Evolutionary conservation across 441 rosid genomes (phyloP).

Genomic region (Erodium moschatum): DNA sequence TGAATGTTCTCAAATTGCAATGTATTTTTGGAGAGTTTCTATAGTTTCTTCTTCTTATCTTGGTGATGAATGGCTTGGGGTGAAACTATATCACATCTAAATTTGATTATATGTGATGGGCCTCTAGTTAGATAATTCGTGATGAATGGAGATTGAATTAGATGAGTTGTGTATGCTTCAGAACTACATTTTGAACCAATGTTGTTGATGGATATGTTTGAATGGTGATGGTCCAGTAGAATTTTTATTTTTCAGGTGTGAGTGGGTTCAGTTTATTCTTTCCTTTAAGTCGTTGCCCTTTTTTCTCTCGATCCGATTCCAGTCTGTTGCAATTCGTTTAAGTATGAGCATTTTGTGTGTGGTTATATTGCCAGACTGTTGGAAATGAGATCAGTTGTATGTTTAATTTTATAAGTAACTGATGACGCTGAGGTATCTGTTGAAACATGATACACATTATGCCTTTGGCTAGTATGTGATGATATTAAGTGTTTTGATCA

Average conservation of each 20-base stretch:
- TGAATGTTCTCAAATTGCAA: conserved; percentile 34
- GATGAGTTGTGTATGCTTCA: conserved; percentile 10
- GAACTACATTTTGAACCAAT: conserved; percentile 10
- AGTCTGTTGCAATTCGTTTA: conserved; percentile 10
- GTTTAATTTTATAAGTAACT: conserved; percentile 2
- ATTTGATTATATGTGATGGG: conserved; percentile 26
- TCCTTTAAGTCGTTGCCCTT: conserved; percentile 12
- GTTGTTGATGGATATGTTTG: conserved; percentile 18
- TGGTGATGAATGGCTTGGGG: conserved; percentile 31
- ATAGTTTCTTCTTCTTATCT: conserved; percentile 24
- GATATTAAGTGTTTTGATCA: neutral
- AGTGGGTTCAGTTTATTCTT: conserved; percentile 22
- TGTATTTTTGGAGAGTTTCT: conserved; percentile 29
- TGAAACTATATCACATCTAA: conserved; percentile 15
- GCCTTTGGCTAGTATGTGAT: conserved; percentile 9
- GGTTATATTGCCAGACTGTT: neutral
- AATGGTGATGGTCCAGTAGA: conserved; percentile 17
- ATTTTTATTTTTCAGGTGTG: conserved; percentile 14
- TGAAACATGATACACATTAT: neutral
- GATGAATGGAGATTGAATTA: conserved; percentile 25
- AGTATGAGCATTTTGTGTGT: conserved; percentile 4
- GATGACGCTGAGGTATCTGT: neutral
- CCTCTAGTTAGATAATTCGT: conserved; percentile 29
- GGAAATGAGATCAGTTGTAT: neutral
- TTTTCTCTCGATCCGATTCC: neutral